A percentile compares a stretch with the other conserved stretches of the same genome.
phyloP scores from a whole-genome alignment of 805 yeast genomes.

The Ogataea pignaliae region DNA sequence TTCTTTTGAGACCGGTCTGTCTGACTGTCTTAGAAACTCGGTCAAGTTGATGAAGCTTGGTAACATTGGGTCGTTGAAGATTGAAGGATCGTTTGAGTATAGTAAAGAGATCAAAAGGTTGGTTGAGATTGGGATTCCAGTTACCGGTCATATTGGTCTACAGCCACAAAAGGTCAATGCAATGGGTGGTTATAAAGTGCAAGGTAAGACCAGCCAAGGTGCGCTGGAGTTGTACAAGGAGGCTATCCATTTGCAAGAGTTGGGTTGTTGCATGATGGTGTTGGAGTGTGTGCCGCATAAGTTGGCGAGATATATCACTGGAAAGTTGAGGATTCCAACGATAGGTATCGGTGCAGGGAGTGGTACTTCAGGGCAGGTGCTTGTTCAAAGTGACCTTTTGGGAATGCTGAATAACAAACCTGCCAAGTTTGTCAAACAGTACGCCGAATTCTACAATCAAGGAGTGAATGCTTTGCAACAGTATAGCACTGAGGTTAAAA shows the following conservation, averaged over 20 bases:
- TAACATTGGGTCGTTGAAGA: constrained; percentile 66
- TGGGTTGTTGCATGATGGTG: constrained; percentile 74
- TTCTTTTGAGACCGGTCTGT: constrained; percentile 59
- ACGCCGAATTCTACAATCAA: constrained; percentile 44
- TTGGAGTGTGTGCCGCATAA: constrained; percentile 83
- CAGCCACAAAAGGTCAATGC: constrained; percentile 84
- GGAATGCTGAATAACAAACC: constrained; percentile 61
- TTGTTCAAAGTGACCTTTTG: constrained; percentile 79
- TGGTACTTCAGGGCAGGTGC: constrained; percentile 79
- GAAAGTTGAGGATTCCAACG: constrained; percentile 62
- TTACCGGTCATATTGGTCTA: constrained; percentile 86
- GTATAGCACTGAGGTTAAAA: constrained; percentile 59
- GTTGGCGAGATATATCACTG: constrained; percentile 62
- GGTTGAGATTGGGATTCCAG: constrained; percentile 73
- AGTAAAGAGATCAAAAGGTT: constrained; percentile 52
- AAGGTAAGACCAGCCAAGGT: constrained; percentile 56
- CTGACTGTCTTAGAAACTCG: constrained; percentile 60
- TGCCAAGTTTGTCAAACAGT: constrained; percentile 76
- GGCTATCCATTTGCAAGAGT: constrained; percentile 62
- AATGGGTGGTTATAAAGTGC: constrained; percentile 84
- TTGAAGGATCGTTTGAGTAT: constrained; percentile 74
- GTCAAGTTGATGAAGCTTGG: constrained; percentile 51
- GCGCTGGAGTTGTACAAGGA: constrained; percentile 60
- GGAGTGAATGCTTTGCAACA: constrained; percentile 48
- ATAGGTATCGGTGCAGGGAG: constrained; percentile 97